Evolutionary conservation across 2,329 filamentous ascomycete species (phyloP).

Genomic region (Sordariomycetes sp.): DNA sequence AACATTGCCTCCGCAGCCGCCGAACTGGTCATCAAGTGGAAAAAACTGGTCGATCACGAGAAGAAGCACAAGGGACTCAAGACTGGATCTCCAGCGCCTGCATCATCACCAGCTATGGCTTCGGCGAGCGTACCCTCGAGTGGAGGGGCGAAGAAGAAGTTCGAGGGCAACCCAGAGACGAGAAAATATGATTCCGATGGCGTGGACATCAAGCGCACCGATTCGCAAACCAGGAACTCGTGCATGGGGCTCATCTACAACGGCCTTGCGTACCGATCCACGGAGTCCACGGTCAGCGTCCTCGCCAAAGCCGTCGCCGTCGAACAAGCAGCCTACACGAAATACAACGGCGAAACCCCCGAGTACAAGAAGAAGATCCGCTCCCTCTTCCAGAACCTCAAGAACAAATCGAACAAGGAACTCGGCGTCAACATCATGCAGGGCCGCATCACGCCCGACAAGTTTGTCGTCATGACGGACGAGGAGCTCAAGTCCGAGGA

Average conservation of each 20-base stretch:
- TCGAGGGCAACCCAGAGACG: slow-evolving; percentile 63
- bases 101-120: slow-evolving; percentile 45
- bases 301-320: slow-evolving; percentile 72
- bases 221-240: slow-evolving; percentile 65
- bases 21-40: slow-evolving; percentile 84
- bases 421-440: slow-evolving; percentile 68
- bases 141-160: slow-evolving; percentile 35
- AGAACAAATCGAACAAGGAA: slow-evolving; percentile 77
- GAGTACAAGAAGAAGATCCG: slow-evolving; percentile 85
- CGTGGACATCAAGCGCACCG: slow-evolving; percentile 68
- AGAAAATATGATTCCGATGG: slow-evolving; percentile 75
- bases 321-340: slow-evolving; percentile 65
- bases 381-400: slow-evolving; percentile 89
- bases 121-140: slow-evolving; percentile 21
- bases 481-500: slow-evolving; percentile 87
- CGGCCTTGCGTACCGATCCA: slow-evolving; percentile 64
- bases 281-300: slow-evolving; percentile 61
- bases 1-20: slow-evolving; percentile 69
- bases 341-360: slow-evolving; percentile 60
- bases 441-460: slow-evolving; percentile 61
- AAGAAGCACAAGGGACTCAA: slow-evolving; percentile 40
- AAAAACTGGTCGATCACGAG: slow-evolving; percentile 62
- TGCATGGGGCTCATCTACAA: slow-evolving; percentile 93
- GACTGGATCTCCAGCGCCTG: slow-evolving; percentile 31
- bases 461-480: slow-evolving; percentile 78